Conservation (phyloP, 2,329 filamentous ascomycete species). For the Talaromyces sp. region DNA sequence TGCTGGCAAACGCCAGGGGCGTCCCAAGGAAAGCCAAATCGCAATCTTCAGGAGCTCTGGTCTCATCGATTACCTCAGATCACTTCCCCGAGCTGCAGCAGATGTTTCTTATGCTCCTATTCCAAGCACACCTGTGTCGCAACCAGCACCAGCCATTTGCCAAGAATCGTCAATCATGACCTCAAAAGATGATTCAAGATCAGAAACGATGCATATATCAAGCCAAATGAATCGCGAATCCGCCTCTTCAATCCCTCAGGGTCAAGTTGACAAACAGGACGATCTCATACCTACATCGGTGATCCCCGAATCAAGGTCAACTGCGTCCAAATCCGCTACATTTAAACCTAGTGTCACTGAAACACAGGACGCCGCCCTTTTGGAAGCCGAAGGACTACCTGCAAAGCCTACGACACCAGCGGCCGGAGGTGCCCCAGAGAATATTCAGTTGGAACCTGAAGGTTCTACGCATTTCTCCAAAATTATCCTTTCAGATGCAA, state of each 20-base stretch:
- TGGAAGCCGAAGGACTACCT: not conserved
- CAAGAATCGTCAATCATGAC: not conserved
- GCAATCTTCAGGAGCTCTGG: constrained; percentile 38
- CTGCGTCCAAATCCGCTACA: not conserved
- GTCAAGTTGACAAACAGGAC: not conserved
- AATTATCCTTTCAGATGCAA: too few species aligned
- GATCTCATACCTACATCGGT: not conserved
- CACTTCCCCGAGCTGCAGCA: not conserved
- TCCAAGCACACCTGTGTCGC: not conserved
- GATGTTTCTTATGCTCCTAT: not conserved
- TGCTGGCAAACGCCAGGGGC: constrained; percentile 37
- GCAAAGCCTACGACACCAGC: not conserved
- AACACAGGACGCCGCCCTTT: not conserved
- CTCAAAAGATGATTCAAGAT: not conserved
- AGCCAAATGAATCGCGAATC: not conserved
- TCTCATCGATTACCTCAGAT: constrained; percentile 11
- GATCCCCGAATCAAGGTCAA: not conserved
- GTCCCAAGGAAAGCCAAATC: constrained; percentile 38
- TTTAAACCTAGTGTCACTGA: not conserved
- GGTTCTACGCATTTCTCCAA: not conserved
- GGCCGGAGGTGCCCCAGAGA: not conserved
- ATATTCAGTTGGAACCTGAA: not conserved
- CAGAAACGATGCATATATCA: not conserved
- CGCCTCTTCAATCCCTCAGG: not conserved
- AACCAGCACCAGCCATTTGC: not conserved